phyloP scores from a whole-genome alignment of 2,329 filamentous ascomycete genomes.

The Aspergillus sojae region DNA sequence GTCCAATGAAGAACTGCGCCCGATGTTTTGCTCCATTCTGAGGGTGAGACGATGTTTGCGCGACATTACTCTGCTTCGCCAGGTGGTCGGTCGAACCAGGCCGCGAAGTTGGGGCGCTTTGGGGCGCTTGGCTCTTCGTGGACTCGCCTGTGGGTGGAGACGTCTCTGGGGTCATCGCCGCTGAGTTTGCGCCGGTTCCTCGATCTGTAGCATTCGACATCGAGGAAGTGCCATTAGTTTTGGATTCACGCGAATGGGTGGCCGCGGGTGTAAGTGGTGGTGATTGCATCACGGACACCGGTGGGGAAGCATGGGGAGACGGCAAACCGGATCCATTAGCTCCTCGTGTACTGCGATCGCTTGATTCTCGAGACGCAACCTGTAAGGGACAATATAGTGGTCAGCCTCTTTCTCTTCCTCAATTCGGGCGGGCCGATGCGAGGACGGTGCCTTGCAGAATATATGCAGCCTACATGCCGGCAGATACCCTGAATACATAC shows the following conservation, averaged over 20 bases:
- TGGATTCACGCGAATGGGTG: conserved; percentile 63
- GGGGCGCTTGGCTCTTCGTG: conserved; percentile 31
- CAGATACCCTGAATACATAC: conserved; percentile 35
- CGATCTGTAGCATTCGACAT: conserved; percentile 36
- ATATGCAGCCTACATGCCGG: not conserved
- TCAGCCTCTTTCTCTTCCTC: conserved; percentile 13
- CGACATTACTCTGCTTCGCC: conserved; percentile 47
- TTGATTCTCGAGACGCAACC: conserved; percentile 58
- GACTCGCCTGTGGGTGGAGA: conserved; percentile 50
- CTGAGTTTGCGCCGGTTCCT: conserved; percentile 32
- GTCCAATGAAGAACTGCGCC: conserved; percentile 60
- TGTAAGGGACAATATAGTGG: conserved; percentile 21
- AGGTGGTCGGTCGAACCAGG: conserved; percentile 44
- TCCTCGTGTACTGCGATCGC: conserved; percentile 58
- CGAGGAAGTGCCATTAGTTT: conserved; percentile 36
- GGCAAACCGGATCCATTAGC: conserved; percentile 66
- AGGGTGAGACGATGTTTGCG: conserved; percentile 47
- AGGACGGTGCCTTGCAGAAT: conserved; percentile 1
- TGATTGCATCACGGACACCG: conserved; percentile 74
- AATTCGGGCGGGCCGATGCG: conserved; percentile 7
- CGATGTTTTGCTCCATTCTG: conserved; percentile 52
- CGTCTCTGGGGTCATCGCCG: conserved; percentile 56
- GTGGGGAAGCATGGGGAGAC: conserved; percentile 70
- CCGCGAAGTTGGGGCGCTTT: conserved; percentile 43
- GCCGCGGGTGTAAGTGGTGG: conserved; percentile 87